These are phyloP conservation scores for Monosporascus sp. DNA, from an alignment of 2,329 filamentous ascomycete genomes.

Conservation along the genomic window DNA sequence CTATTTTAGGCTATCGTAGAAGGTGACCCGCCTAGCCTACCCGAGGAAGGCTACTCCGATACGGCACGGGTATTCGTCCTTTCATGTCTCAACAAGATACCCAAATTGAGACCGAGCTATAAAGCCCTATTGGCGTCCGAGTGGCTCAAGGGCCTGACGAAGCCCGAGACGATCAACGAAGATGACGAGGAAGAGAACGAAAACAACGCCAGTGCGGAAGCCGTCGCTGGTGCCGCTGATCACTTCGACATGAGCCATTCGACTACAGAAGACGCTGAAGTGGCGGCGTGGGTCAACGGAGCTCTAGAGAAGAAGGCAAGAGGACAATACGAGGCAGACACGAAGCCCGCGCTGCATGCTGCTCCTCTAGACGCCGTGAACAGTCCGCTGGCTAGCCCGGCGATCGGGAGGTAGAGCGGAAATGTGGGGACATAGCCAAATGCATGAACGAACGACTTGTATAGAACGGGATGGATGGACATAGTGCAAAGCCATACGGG, in stretches of 20 bases:
- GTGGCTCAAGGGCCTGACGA: conserved; percentile 74
- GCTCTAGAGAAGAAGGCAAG: conserved; percentile 63
- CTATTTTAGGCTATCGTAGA: conserved; percentile 82
- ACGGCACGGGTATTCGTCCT: conserved; percentile 81
- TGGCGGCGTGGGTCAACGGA: conserved; percentile 75
- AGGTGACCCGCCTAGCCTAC: conserved; percentile 87
- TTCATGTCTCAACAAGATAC: conserved; percentile 87
- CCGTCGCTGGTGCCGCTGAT: conserved; percentile 38
- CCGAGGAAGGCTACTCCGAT: conserved; percentile 70
- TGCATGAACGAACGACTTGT: no score
- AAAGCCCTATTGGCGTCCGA: conserved; percentile 82
- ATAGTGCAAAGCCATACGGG: no score
- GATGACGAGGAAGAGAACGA: conserved; percentile 31
- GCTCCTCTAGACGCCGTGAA: conserved; percentile 71
- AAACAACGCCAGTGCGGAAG: conserved; percentile 31
- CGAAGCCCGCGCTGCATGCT: conserved; percentile 79
- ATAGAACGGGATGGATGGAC: no score
- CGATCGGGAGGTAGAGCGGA: conserved; percentile 7
- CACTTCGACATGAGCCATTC: conserved; percentile 37
- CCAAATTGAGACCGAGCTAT: conserved; percentile 90
- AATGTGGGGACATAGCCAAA: no score
- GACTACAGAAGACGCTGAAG: conserved; percentile 67
- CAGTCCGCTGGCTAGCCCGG: conserved; percentile 44
- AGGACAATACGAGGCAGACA: conserved; percentile 45
- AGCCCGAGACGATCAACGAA: conserved; percentile 50